Evolutionary conservation across 2,329 filamentous ascomycete genomes (phyloP), one percentile per base, ranked within the genome.

Genomic region (Pseudogymnoascus sp.): DNA sequence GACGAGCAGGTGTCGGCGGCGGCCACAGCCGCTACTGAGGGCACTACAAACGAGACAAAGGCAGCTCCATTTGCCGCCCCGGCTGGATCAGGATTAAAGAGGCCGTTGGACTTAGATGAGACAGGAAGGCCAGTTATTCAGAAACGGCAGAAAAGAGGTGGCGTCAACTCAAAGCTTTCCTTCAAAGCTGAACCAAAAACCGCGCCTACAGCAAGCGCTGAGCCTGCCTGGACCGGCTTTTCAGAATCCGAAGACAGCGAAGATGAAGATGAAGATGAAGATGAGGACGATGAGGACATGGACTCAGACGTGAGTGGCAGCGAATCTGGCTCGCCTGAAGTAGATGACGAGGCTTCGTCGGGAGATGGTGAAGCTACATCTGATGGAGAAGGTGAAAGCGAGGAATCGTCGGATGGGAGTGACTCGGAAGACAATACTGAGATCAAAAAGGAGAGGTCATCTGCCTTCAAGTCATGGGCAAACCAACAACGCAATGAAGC

Each of bases 391-490:
- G 62, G 64, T 6, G 63, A 66, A 2, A 65, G 64, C 2, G 62
- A 63, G 12, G 64, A 71, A n/a, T 65, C 62, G 15, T 62, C 63
- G 6, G 68, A 71, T 15, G 62, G 67, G 9, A 68, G 68, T 11
- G 72, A 73, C 18, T 67, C 68, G 7, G 69, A 71, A 15, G 69
- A 68, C 18, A 71, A 70, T 35, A 67, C 70, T 38, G 72, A 75
- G 6, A 65, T 60, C 60, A 73, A 66, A 66, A 76, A 72, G 68
- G 70, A 75, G 64, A 74, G 75, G 61, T 76, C 76, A 41, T 84
- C 82, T 1, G 91, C 90, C 0, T 99, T 99, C 80, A 97, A 97
- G 73, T 82, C 88, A 2, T 99, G 94, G 94, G 94, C 94, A 18
- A 85, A 87, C 30, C 85, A 90, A 68, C 88, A 94, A 73, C 83